phyloP scores from a whole-genome alignment of 352 stramenopile genomes.

The Phytophthora sojae region DNA sequence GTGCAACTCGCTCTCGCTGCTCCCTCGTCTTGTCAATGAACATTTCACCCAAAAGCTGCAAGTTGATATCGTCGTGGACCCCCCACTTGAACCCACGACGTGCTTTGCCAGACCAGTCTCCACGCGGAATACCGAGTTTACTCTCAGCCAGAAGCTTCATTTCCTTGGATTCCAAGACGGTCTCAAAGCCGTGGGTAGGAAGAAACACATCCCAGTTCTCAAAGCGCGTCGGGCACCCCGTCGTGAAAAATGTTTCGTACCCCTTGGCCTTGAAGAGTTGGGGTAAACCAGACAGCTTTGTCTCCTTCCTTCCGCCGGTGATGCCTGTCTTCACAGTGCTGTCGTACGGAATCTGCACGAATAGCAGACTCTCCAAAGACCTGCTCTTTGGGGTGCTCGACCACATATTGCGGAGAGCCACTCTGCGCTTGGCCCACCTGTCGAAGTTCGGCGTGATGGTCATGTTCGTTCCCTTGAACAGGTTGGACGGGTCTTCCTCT shows the following conservation, averaged over 20 bases:
- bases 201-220: conserved; percentile 60
- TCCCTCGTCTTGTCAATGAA: conserved; percentile 48
- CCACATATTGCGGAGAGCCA: conserved; percentile 64
- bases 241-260: conserved; percentile 56
- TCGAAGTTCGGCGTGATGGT: conserved; percentile 61
- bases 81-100: conserved; percentile 42
- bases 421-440: conserved; percentile 50
- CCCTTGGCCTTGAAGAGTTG: conserved; percentile 59
- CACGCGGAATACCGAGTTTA: conserved; percentile 37
- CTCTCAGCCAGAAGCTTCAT: conserved; percentile 42
- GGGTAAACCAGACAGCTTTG: conserved; percentile 48
- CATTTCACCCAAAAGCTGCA: conserved; percentile 51
- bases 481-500: conserved; percentile 44
- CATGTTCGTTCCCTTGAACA: conserved; percentile 38
- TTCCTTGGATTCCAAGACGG: conserved; percentile 42
- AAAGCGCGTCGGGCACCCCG: conserved; percentile 45
- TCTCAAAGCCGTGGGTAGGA: conserved; percentile 53
- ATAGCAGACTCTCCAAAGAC: conserved; percentile 61
- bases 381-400: conserved; percentile 63
- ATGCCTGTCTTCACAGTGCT: conserved; percentile 43
- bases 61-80: conserved; percentile 57
- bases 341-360: conserved; percentile 57
- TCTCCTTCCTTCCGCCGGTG: conserved; percentile 27
- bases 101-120: conserved; percentile 38
- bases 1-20: conserved; percentile 31